These are phyloP conservation scores for Wickerhamiella nectarea DNA, from an alignment of 805 yeast genomes.

Conservation along the genomic window DNA sequence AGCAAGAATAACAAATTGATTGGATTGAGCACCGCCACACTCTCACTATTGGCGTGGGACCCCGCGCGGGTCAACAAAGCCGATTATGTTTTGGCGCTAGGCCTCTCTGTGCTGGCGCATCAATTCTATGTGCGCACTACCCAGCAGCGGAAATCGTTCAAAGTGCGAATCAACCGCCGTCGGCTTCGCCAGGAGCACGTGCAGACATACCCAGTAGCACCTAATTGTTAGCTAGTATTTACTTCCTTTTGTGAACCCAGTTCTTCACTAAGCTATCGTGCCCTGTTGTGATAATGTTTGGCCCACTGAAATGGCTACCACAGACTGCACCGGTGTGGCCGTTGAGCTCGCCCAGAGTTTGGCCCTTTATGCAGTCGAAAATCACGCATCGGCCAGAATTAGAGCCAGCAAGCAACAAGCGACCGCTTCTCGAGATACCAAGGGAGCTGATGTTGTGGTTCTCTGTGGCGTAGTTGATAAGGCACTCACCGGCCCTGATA, in stretches of 20 bases:
- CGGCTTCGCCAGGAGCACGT: neutral
- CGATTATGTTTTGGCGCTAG: neutral
- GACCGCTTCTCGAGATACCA: slow-evolving; percentile 14
- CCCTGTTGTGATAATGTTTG: neutral
- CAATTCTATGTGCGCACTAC: neutral
- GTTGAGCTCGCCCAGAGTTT: slow-evolving; percentile 6
- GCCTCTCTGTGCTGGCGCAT: neutral
- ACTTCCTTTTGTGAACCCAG: neutral
- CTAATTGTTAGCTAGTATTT: neutral
- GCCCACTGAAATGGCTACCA: neutral
- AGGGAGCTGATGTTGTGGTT: slow-evolving; percentile 9
- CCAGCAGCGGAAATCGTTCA: neutral
- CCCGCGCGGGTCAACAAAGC: slow-evolving; percentile 1
- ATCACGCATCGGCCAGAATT: slow-evolving; percentile 12
- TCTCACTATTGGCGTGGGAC: slow-evolving; percentile 5
- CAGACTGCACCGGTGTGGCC: slow-evolving; percentile 6
- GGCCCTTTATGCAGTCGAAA: slow-evolving; percentile 12
- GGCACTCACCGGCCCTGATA: slow-evolving; percentile 9
- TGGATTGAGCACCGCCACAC: neutral
- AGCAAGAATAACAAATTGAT: neutral
- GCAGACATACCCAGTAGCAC: neutral
- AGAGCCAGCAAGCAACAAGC: slow-evolving; percentile 15
- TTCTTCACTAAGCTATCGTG: neutral
- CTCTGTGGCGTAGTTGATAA: neutral
- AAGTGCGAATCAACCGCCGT: neutral